Conservation (phyloP, 495 filamentous ascomycete species). For the Cetradonia linearis region DNA sequence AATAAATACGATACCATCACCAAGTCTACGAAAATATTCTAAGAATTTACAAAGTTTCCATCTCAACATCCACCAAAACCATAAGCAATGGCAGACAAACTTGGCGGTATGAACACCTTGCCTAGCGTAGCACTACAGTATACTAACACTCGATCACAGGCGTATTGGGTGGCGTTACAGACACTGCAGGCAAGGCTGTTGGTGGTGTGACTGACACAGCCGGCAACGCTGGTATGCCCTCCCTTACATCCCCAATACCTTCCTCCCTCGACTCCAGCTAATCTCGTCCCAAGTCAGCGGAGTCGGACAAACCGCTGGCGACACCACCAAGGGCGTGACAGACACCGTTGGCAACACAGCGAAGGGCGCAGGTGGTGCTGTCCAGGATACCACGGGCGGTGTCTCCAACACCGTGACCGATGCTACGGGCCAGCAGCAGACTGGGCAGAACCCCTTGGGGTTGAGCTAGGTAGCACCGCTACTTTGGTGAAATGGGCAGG, state of each 20-base stretch:
- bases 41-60: neutral
- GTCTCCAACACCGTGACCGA: slow-evolving; percentile 5
- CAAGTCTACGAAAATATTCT: neutral
- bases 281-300: slow-evolving; percentile 15
- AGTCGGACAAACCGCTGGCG: slow-evolving; percentile 17
- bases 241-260: neutral
- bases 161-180: slow-evolving; percentile 39
- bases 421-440: slow-evolving; percentile 17
- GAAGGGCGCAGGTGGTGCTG: slow-evolving; percentile 14
- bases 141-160: neutral
- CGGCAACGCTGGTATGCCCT: slow-evolving; percentile 14
- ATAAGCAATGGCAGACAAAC: slow-evolving; percentile 5
- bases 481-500: neutral
- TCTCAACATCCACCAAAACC: neutral
- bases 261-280: neutral
- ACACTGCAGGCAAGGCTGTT: slow-evolving; percentile 48
- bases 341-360: slow-evolving; percentile 16
- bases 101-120: neutral
- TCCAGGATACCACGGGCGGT: slow-evolving; percentile 15
- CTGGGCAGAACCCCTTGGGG: slow-evolving; percentile 23
- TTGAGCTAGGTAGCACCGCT: neutral
- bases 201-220: slow-evolving; percentile 33
- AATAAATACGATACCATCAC: neutral
- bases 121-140: no score
- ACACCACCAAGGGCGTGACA: slow-evolving; percentile 18